Base-by-base conservation (phyloP, 2,329 filamentous ascomycete species). In the Sclerotinia spermophila region DNA sequence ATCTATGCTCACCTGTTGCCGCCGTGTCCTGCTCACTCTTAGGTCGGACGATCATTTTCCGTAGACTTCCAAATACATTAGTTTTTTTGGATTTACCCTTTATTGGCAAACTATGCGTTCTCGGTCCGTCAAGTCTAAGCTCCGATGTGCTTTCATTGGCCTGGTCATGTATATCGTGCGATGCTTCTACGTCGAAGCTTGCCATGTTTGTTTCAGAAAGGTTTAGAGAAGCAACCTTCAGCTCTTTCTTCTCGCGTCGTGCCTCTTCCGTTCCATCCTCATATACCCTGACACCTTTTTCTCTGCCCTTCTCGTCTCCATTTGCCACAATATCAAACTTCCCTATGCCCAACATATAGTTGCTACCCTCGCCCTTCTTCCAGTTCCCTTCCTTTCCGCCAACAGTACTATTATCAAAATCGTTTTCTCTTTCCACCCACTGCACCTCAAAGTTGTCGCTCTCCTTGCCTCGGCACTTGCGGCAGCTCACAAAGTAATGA, bases 11-110 rank as follows among this genome's bases (percentile, higher is more conserved):
- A 51, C 45, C 58, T 44, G 38, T 62, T n/a, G 40, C 21, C 1
- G 35, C 30, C 8, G 44, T 64, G 61, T 66, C 62, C n/a, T 38
- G 67, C 42, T 69, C 67, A 33, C 67, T 69, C 38, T 27, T 55
- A 15, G 58, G 67, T n/a, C 58, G 42, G 19, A 19, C 45, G 19
- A 69, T 51, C 17, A 69, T 53, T 33, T 33, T 69, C 27, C 35
- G 61, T 21, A 69, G 38, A 27, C 45, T 64, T n/a, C 24, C 67
- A n/a, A 69, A 40, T n/a, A 51, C 58, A 8, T 27, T 30, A 2
- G 58, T 15, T 30, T 44, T 69, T 19, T n/a, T 69, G n/a, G 11
- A 19, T 61, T 53, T 69, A 6, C 21, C 5, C 21, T 65, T 55
- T 21, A 8, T 24, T 15, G 42, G 42, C 44, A 68, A 6, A 33